Percentiles rank a stretch among this genome's conserved stretches.
Conservation (phyloP, 2,329 filamentous ascomycete genomes). For the Hypoxylon sp. region DNA sequence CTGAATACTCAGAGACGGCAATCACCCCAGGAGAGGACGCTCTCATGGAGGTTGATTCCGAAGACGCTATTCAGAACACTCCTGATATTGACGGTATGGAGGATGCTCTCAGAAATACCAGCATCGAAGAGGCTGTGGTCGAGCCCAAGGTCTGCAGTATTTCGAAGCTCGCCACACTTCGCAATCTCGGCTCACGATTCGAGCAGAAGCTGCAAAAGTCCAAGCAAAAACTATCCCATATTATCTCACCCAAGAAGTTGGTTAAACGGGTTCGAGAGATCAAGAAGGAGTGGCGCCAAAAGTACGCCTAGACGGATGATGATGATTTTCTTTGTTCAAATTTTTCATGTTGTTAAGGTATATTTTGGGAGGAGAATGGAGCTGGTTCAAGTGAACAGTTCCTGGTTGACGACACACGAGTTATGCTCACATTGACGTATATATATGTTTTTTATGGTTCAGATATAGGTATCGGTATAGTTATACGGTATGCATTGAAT, state of each 20-base stretch:
- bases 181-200: not conserved
- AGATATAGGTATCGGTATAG: no score
- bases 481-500: no score
- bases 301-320: not conserved
- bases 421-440: no score
- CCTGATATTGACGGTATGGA: not conserved
- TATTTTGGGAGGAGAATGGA: no score
- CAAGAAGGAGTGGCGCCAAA: not conserved
- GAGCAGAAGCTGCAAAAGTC: not conserved
- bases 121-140: not conserved
- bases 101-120: not conserved
- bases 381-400: no score
- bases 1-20: not conserved
- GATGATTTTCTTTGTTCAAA: not conserved
- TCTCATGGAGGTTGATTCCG: not conserved
- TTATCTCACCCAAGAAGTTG: not conserved
- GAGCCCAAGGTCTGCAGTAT: not conserved
- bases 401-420: no score
- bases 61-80: no score
- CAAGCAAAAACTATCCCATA: not conserved
- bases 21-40: not conserved
- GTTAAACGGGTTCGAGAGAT: not conserved
- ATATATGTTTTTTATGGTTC: no score
- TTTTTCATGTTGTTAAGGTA: no score
- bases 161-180: not conserved